Percentiles rank a stretch among this genome's conserved stretches.
These are phyloP conservation scores for Ascochyta fabae DNA, from an alignment of 2,329 filamentous ascomycete genomes.

Conservation along the genomic window DNA sequence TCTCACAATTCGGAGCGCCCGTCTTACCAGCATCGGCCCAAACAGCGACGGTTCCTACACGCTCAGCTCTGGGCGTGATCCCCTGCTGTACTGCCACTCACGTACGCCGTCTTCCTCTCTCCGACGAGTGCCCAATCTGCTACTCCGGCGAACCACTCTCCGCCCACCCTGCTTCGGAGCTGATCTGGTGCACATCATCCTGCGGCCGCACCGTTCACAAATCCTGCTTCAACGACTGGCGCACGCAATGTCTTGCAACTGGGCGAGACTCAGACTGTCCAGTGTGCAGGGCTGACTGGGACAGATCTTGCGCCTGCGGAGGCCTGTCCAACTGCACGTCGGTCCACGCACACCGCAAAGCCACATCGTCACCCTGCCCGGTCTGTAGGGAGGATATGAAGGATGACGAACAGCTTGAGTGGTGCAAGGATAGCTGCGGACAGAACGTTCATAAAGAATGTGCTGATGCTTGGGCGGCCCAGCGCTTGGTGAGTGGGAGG, in stretches of 20 bases:
- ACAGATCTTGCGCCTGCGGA: conserved; percentile 9
- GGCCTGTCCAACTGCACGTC: not conserved
- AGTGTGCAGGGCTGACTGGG: conserved; percentile 25
- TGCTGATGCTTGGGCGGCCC: conserved; percentile 17
- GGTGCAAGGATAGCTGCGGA: conserved; percentile 27
- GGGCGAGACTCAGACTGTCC: conserved; percentile 8
- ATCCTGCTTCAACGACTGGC: conserved; percentile 25
- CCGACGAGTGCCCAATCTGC: conserved; percentile 32
- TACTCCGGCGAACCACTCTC: conserved; percentile 16
- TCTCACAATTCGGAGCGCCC: too few relatives aligned
- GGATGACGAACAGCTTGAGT: not conserved
- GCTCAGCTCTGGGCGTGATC: not conserved
- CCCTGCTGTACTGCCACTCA: conserved; percentile 15
- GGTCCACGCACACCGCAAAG: conserved; percentile 1
- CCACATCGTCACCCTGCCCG: conserved; percentile 1
- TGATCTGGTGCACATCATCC: conserved; percentile 27
- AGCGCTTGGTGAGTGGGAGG: not conserved
- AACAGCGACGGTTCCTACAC: not conserved
- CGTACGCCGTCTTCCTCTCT: conserved; percentile 23
- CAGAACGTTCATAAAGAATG: conserved; percentile 24
- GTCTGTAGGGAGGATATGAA: conserved; percentile 7
- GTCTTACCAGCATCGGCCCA: too few relatives aligned
- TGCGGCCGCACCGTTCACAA: conserved; percentile 26
- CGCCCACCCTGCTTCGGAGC: not conserved
- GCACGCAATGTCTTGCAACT: not conserved